Base-by-base conservation (phyloP, 345 rosid genomes). In the Eucalyptus regnans region DNA sequence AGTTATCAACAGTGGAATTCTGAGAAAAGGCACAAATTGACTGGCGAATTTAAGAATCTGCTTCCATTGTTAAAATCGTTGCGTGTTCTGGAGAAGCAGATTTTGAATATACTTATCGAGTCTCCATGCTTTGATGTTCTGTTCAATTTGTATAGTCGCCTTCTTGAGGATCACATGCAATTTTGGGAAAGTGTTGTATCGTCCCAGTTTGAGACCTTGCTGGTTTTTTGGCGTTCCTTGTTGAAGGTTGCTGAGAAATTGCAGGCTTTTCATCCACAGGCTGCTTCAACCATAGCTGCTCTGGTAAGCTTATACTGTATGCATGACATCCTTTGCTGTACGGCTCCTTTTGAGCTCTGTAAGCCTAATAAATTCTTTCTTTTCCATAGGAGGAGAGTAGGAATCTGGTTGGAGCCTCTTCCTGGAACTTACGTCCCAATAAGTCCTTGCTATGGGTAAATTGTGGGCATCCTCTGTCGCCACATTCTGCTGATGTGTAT, bases 391-490 rank as follows among this genome's bases (percentile, higher is more conserved):
- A 90, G 93, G 95, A 90, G 89, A 92, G 92, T 90, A 92, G 91
- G 91, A 93, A 93, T 91, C 90, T 95, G 33, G 93, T 90, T 90
- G 88, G 92, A 89, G 88, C 89, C 88, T 93, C 94, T 88, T 87
- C 91, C 86, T 90, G 90, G 91, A 91, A 83, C 89, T 92, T 92
- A 81, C 86, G 80, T 71, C 90, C 95, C 31, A 93, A 94, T 87
- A 96, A 91, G 93, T 94, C 98, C 71, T 92, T 96, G 93, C 94
- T 97, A 52, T 97, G 99, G 99, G 92, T 94, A 91, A 91, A 95
- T 90, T 99, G 98, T 43, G 99, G 99, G 88, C 99, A 96, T 93
- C 99, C 99, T 48, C 90, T 92, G 86, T 89, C 93, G 89, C 99
- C 99, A 50, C 89, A 91, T 76, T 95, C 96, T 86, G 91, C 93